Evolutionary conservation across 2,329 filamentous ascomycete genomes (phyloP).

Genomic region (Aspergillus pseudoviridinutans): DNA sequence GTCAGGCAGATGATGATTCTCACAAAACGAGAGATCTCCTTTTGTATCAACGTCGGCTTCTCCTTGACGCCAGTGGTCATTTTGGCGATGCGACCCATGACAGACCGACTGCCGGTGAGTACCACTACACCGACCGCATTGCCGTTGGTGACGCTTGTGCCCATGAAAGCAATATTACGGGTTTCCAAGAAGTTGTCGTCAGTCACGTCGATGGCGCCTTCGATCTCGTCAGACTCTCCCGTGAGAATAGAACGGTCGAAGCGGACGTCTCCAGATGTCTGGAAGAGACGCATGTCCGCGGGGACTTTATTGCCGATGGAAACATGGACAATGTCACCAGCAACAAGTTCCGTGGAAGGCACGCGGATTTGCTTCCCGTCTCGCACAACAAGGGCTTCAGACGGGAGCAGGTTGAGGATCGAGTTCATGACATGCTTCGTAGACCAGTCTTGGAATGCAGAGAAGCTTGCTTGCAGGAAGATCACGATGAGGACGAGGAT

Average conservation of each 20-base stretch:
- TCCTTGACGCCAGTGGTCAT: conserved; percentile 68
- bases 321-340: conserved; percentile 66
- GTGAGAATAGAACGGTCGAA: conserved; percentile 74
- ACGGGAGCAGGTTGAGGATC: conserved; percentile 72
- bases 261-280: conserved; percentile 66
- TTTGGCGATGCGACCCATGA: conserved; percentile 73
- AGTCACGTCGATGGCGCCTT: conserved; percentile 60
- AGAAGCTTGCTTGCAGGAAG: conserved; percentile 65
- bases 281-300: conserved; percentile 68
- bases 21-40: conserved; percentile 70
- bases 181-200: conserved; percentile 76
- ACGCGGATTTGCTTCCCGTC: conserved; percentile 53
- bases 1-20: conserved; percentile 66
- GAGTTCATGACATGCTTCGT: conserved; percentile 73
- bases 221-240: conserved; percentile 65
- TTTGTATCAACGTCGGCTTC: conserved; percentile 66
- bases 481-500: conserved; percentile 72
- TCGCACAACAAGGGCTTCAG: conserved; percentile 64
- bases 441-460: conserved; percentile 70
- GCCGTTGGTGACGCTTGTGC: conserved; percentile 71
- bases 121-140: conserved; percentile 66
- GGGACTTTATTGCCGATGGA: conserved; percentile 71
- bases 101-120: conserved; percentile 66
- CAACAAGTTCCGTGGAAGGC: conserved; percentile 62
- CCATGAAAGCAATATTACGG: conserved; percentile 70